Evolutionary conservation across 768 basidiomycete genomes (phyloP).

Genomic region (Auriscalpium microsporum): DNA sequence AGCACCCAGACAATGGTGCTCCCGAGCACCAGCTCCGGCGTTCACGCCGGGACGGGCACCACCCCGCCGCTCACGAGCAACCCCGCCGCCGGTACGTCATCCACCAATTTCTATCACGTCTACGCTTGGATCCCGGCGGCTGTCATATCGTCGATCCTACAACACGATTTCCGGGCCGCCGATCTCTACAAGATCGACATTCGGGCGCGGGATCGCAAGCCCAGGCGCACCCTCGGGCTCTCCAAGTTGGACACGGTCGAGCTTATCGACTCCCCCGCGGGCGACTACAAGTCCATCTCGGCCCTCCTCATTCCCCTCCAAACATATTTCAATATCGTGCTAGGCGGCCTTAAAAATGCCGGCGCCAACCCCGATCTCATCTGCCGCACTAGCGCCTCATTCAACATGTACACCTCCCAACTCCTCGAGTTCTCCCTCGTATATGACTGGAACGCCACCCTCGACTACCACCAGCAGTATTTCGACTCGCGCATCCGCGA

Average conservation of each 20-base stretch:
- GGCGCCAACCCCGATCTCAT: neutral
- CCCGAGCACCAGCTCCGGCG: too few relatives aligned
- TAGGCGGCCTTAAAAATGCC: neutral
- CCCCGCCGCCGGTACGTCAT: neutral
- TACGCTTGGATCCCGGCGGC: slow-evolving; percentile 1
- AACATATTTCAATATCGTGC: slow-evolving; percentile 10
- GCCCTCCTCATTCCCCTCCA: slow-evolving; percentile 11
- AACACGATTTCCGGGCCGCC: slow-evolving; percentile 8
- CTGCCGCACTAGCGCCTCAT: neutral
- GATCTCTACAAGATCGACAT: slow-evolving; percentile 16
- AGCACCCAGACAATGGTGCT: too few relatives aligned
- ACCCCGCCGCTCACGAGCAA: neutral
- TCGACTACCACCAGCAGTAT: slow-evolving; percentile 4
- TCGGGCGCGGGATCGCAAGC: slow-evolving; percentile 8
- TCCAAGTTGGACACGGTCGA: slow-evolving; percentile 3
- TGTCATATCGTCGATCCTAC: neutral
- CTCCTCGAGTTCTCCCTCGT: slow-evolving; percentile 5
- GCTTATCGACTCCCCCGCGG: slow-evolving; percentile 4
- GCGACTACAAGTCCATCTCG: slow-evolving; percentile 10
- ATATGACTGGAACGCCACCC: slow-evolving; percentile 9
- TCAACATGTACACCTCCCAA: slow-evolving; percentile 3
- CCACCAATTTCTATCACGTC: neutral
- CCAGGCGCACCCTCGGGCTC: slow-evolving; percentile 5
- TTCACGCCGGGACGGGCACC: too few relatives aligned
- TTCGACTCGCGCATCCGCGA: neutral